Evolutionary conservation across 2,329 filamentous ascomycete genomes (phyloP).

Genomic region (Epichloe amarillans): DNA sequence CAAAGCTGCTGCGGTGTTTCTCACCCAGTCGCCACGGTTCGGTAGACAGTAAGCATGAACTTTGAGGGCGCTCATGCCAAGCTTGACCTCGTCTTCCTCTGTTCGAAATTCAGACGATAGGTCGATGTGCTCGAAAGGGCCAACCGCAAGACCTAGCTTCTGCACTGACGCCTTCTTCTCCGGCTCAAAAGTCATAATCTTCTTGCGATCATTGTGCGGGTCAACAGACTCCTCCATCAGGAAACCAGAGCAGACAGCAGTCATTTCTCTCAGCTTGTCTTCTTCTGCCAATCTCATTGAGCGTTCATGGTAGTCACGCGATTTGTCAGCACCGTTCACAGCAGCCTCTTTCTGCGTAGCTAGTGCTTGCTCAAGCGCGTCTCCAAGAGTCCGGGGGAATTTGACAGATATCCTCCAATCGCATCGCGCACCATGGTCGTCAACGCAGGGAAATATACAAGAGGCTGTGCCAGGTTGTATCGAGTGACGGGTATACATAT

Average conservation of each 20-base stretch:
- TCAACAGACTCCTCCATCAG: conserved; percentile 72
- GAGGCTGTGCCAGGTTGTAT: conserved; percentile 66
- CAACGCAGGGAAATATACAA: conserved; percentile 91
- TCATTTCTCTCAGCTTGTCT: conserved; percentile 78
- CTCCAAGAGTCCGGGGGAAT: conserved; percentile 73
- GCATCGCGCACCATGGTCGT: conserved; percentile 68
- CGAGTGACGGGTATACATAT: conserved; percentile 79
- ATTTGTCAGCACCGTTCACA: conserved; percentile 20
- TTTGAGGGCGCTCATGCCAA: conserved; percentile 77
- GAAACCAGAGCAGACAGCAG: conserved; percentile 82
- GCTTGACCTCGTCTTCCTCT: conserved; percentile 80
- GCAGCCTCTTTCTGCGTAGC: conserved; percentile 25
- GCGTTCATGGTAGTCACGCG: conserved; percentile 27
- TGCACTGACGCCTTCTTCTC: conserved; percentile 65
- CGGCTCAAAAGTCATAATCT: conserved; percentile 75
- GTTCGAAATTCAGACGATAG: conserved; percentile 74
- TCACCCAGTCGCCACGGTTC: conserved; percentile 64
- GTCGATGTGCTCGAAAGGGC: conserved; percentile 89
- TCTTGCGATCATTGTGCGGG: conserved; percentile 63
- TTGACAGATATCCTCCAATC: conserved; percentile 83
- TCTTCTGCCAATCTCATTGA: conserved; percentile 48
- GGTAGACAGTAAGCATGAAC: conserved; percentile 88
- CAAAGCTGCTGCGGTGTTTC: conserved; percentile 75
- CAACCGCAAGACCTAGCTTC: conserved; percentile 86
- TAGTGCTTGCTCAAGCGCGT: conserved; percentile 45